A percentile compares a stretch with the other conserved stretches of the same genome.
phyloP scores from a whole-genome alignment of 2,329 filamentous ascomycete genomes.

The Hymenoscyphus occultus region DNA sequence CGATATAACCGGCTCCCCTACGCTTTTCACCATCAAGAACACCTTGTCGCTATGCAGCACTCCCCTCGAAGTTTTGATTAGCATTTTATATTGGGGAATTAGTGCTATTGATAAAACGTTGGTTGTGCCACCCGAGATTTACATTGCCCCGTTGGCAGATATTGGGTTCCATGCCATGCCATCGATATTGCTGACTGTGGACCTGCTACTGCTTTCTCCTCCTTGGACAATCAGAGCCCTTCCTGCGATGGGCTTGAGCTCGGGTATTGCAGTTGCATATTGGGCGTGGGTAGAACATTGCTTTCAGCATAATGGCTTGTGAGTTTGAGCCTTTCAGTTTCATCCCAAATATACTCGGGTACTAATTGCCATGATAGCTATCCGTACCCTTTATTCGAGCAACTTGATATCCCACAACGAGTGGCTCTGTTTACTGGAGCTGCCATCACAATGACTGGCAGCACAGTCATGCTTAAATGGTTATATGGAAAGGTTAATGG shows the following conservation, averaged over 20 bases:
- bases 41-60: conserved; percentile 61
- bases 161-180: conserved; percentile 66
- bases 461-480: conserved; percentile 66
- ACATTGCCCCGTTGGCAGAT: conserved; percentile 55
- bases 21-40: conserved; percentile 67
- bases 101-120: conserved; percentile 51
- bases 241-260: conserved; percentile 57
- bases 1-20: conserved; percentile 57
- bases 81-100: conserved; percentile 70
- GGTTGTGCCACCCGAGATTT: conserved; percentile 52
- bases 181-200: conserved; percentile 59
- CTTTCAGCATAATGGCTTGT: conserved; percentile 64
- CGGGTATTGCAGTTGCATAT: conserved; percentile 61
- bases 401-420: conserved; percentile 64
- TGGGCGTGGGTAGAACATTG: conserved; percentile 78
- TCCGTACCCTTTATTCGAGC: conserved; percentile 79
- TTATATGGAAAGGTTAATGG: conserved; percentile 67
- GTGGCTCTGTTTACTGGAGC: conserved; percentile 66
- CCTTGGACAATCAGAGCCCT: conserved; percentile 66
- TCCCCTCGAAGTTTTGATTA: conserved; percentile 69
- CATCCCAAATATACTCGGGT: neutral
- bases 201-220: conserved; percentile 67
- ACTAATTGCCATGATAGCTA: conserved; percentile 52
- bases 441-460: conserved; percentile 68
- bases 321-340: conserved; percentile 31